Base-by-base conservation (phyloP, 1,284 basidiomycete genomes). In the Schizopora paradoxa region DNA sequence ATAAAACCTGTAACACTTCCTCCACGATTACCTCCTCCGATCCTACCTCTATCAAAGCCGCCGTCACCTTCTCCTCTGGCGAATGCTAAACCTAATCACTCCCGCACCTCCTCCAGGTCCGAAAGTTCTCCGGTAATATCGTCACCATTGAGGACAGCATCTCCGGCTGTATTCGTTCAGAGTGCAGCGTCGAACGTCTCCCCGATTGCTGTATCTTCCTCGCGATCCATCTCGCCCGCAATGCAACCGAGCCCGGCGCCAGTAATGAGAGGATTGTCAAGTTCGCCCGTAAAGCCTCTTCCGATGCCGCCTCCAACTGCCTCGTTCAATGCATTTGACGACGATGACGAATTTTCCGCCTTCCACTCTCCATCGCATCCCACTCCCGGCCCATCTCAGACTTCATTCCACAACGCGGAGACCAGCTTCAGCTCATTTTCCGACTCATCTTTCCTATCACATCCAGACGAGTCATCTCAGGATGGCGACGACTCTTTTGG, bases 311-410 rank as follows among this genome's bases (percentile, higher is more conserved):
- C 8, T 8, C 8, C 14, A 8, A 31, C 39, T 35, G 11, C 38
- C 39, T 26, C 13, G 38, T 6, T 50, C 16, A 33, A 40, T 18
- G 34, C 40, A n/a, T 37, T 51, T 41, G 53, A 52, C 29, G 56
- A 58, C 41, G 54, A 59, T 29, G 60, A 62, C 40, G 61, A 62
- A 26, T 65, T 64, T 42, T 55, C 62, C 2, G 62, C 62, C 43
- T 65, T 65, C 55, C 57, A 54, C 27, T 59, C 58, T 10, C 50
- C 54, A 25, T 42, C 43, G 29, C 48, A 45, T 21, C 38, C 46
- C 41, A 19, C 27, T 37, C 37, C 49, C 40, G 40, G 37, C 13
- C 27, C 21, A 6, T 29, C 5, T 4, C 41, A 45, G 22, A n/a
- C 27, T 6, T 14, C 7, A 27, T 22, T 26, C n/a, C 22, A 26